phyloP scores from a whole-genome alignment of 108 stramenopile species.

The Schizochytrium sp. region DNA sequence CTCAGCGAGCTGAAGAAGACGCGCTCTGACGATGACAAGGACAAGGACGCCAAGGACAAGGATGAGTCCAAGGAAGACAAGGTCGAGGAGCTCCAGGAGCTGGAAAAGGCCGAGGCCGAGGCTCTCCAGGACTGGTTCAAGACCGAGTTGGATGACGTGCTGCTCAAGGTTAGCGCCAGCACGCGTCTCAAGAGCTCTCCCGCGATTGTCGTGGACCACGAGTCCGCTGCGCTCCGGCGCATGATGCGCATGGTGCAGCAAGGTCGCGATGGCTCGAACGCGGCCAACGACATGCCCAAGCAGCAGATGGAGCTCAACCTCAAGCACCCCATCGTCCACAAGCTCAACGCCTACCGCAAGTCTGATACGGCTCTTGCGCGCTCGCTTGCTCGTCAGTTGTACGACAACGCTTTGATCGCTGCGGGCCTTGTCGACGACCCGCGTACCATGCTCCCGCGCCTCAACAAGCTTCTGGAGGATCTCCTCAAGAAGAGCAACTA shows the following conservation, averaged over 20 bases:
- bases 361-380: constrained; percentile 52
- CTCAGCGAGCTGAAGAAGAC: background rate
- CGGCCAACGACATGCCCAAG: constrained; percentile 59
- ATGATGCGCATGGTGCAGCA: constrained; percentile 93
- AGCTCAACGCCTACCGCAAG: constrained; percentile 44
- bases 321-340: constrained; percentile 78
- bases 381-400: constrained; percentile 71
- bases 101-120: constrained; percentile 61
- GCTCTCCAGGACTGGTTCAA: constrained; percentile 76
- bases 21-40: constrained; percentile 42
- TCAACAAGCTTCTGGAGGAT: constrained; percentile 67
- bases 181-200: constrained; percentile 74
- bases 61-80: background rate
- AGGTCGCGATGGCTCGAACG: constrained; percentile 55
- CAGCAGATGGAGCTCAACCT: constrained; percentile 95
- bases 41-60: constrained; percentile 41
- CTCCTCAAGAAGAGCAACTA: background rate
- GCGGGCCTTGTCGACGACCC: constrained; percentile 93
- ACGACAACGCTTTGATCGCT: constrained; percentile 91
- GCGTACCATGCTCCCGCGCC: constrained; percentile 78
- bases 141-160: constrained; percentile 55
- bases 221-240: constrained; percentile 81
- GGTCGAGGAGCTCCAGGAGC: constrained; percentile 5
- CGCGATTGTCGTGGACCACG: constrained; percentile 92
- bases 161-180: constrained; percentile 69